These are phyloP conservation scores for Sclerospora graminicola DNA, from an alignment of 352 stramenopile species.

Conservation along the genomic window DNA sequence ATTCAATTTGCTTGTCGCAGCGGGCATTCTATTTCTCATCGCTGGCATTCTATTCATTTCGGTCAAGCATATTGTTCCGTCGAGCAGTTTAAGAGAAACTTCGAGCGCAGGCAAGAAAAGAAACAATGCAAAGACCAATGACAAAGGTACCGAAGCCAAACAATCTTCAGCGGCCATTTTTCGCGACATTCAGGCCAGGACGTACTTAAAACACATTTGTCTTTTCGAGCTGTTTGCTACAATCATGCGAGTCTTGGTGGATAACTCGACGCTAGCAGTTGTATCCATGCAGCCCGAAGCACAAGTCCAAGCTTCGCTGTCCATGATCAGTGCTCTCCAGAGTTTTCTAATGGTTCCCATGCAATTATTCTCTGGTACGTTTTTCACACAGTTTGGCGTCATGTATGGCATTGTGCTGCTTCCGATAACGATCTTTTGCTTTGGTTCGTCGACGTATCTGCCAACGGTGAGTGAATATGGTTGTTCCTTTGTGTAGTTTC, in stretches of 20 bases:
- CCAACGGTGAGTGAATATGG: too few species aligned
- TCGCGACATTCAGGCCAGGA: conserved; percentile 53
- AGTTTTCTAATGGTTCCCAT: conserved; percentile 84
- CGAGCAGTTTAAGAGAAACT: conserved; percentile 2
- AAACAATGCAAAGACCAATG: neutral
- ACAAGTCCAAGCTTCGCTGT: conserved; percentile 54
- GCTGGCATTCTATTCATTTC: conserved; percentile 46
- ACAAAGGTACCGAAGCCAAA: neutral
- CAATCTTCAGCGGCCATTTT: conserved; percentile 31
- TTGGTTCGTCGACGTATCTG: too few species aligned
- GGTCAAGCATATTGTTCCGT: conserved; percentile 29
- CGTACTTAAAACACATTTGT: conserved; percentile 81
- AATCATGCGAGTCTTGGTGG: conserved; percentile 65
- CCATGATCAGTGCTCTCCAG: conserved; percentile 76
- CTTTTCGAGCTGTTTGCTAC: conserved; percentile 81
- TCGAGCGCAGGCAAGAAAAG: conserved; percentile 3
- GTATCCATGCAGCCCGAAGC: conserved; percentile 59
- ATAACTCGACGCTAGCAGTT: too few species aligned
- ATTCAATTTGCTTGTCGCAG: conserved; percentile 55
- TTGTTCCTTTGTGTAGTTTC: too few species aligned
- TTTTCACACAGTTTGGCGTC: conserved; percentile 83
- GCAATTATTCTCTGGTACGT: conserved; percentile 61
- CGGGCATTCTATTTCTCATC: conserved; percentile 43
- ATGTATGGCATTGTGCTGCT: conserved; percentile 68
- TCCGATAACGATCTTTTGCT: conserved; percentile 60